These are phyloP conservation scores for Suillus discolor DNA, from an alignment of 768 basidiomycete species.

Conservation along the genomic window DNA sequence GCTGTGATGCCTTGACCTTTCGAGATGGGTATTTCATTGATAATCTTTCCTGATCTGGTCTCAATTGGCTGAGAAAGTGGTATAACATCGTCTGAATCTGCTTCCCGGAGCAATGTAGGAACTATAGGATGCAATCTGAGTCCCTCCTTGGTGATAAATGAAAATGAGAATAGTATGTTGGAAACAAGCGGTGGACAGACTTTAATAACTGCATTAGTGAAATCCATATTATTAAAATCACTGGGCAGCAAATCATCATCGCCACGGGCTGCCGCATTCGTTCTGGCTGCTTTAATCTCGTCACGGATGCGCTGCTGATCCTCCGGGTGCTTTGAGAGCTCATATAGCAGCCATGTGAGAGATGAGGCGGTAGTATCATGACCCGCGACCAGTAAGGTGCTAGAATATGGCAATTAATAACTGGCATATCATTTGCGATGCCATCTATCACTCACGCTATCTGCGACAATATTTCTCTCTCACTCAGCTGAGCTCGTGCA, in stretches of 20 bases:
- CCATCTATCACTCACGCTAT: slow-evolving; percentile 26
- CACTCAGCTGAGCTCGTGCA: slow-evolving; percentile 27
- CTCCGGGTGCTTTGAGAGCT: slow-evolving; percentile 20
- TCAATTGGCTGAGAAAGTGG: slow-evolving; percentile 34
- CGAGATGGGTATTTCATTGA: slow-evolving; percentile 20
- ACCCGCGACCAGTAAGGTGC: slow-evolving; percentile 20
- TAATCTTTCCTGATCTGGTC: slow-evolving; percentile 23
- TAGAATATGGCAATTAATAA: slow-evolving; percentile 30
- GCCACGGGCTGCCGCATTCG: slow-evolving; percentile 21
- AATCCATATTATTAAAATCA: slow-evolving; percentile 37
- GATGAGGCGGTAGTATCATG: slow-evolving; percentile 21
- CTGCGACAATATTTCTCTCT: slow-evolving; percentile 36
- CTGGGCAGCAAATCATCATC: slow-evolving; percentile 28
- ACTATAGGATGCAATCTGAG: slow-evolving; percentile 36
- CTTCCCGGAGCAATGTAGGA: slow-evolving; percentile 27
- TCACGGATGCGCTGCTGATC: slow-evolving; percentile 18
- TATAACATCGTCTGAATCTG: slow-evolving; percentile 33
- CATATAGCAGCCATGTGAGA: slow-evolving; percentile 17
- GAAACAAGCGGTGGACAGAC: slow-evolving; percentile 14
- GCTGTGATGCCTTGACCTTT: slow-evolving; percentile 21
- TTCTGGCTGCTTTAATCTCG: slow-evolving; percentile 23
- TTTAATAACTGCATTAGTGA: slow-evolving; percentile 36
- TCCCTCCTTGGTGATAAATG: slow-evolving; percentile 20
- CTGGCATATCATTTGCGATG: slow-evolving; percentile 13
- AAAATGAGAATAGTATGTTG: background rate